A percentile compares a stretch with the other conserved stretches of the same genome.
These are phyloP conservation scores for Solanum pimpinellifolium DNA, from an alignment of 257 asterid genomes.

Conservation along the genomic window DNA sequence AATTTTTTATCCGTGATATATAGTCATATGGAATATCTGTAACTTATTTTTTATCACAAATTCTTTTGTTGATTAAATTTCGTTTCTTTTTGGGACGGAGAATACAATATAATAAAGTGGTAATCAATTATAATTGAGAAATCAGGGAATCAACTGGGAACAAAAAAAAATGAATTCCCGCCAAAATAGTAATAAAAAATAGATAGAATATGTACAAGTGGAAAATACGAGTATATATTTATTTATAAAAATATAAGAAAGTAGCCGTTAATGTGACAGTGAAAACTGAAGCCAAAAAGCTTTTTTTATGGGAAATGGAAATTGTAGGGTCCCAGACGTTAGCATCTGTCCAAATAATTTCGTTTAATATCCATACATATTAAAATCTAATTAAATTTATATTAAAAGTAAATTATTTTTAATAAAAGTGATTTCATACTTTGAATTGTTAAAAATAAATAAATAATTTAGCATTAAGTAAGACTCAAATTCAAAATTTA, in stretches of 20 bases:
- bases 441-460: accelerated
- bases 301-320: slow-evolving; percentile 21
- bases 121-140: background rate
- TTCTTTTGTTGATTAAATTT: background rate
- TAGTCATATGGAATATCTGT: background rate
- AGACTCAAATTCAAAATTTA: background rate
- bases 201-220: slow-evolving; percentile 3
- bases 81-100: background rate
- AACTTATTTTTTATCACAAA: background rate
- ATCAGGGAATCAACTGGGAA: background rate
- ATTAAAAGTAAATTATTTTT: accelerated
- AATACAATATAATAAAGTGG: background rate
- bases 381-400: accelerated
- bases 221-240: background rate
- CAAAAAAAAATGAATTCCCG: slow-evolving; percentile 13
- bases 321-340: background rate
- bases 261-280: slow-evolving; percentile 50
- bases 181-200: slow-evolving; percentile 18
- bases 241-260: slow-evolving; percentile 1
- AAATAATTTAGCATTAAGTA: accelerated
- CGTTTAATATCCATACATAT: background rate
- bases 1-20: background rate
- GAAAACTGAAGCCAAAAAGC: slow-evolving; percentile 3
- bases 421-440: background rate
- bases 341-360: background rate